A percentile compares a stretch with the other conserved stretches of the same genome.
Evolutionary conservation across 2,329 filamentous ascomycete genomes (phyloP).

Genomic region (Diaporthe velutina): DNA sequence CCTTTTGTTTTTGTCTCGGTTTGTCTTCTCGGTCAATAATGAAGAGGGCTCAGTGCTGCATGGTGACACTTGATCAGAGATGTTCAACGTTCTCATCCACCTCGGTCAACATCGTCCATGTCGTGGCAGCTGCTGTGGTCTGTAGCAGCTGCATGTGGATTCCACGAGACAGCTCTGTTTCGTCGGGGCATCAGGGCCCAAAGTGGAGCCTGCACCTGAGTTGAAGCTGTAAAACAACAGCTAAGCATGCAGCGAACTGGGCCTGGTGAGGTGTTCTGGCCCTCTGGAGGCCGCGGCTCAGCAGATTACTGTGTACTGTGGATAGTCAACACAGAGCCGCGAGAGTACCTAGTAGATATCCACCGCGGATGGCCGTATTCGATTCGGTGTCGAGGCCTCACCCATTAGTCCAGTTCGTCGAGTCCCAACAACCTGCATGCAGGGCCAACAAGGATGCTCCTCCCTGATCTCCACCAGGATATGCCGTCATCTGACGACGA

Average conservation of each 20-base stretch:
- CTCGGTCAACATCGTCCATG: neutral
- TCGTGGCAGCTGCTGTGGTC: constrained; percentile 11
- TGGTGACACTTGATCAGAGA: neutral
- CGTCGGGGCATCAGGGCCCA: constrained; percentile 2
- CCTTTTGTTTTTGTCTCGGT: neutral
- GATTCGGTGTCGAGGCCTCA: constrained; percentile 23
- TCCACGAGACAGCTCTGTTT: constrained; percentile 21
- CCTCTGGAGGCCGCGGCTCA: neutral
- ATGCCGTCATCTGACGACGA: constrained; percentile 25
- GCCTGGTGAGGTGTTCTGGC: constrained; percentile 2
- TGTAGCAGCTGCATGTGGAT: constrained; percentile 2
- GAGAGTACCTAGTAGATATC: too few relatives aligned
- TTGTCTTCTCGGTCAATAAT: neutral
- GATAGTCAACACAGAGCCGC: neutral
- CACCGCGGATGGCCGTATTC: neutral
- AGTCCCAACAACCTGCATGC: constrained; percentile 26
- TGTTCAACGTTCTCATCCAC: neutral
- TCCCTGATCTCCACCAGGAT: constrained; percentile 5
- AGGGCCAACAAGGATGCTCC: constrained; percentile 26
- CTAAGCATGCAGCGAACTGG: neutral
- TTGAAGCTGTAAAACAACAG: neutral
- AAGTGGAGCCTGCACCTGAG: constrained; percentile 3
- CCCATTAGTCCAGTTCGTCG: neutral
- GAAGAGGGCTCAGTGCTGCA: neutral
- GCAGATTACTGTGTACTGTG: neutral